phyloP scores from a whole-genome alignment of 371 early-diverging fungal species.

The Mucor mucedo region DNA sequence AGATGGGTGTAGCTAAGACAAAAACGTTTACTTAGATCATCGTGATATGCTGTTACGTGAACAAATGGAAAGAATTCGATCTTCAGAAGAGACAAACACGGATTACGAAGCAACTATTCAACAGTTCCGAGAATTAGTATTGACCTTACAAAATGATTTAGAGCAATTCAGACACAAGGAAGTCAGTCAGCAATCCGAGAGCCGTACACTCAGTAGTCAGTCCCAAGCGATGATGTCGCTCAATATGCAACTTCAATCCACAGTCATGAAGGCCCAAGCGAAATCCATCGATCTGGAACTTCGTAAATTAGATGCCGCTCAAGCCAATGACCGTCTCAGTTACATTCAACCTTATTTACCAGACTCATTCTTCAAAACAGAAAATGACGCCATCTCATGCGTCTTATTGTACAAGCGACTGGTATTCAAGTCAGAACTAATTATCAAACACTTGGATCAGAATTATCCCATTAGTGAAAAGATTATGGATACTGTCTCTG shows the following conservation, averaged over 20 bases:
- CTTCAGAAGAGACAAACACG: slow-evolving; percentile 78
- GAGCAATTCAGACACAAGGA: slow-evolving; percentile 72
- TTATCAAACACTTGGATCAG: slow-evolving; percentile 80
- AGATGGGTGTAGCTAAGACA: no score
- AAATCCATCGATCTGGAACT: slow-evolving; percentile 91
- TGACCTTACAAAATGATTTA: slow-evolving; percentile 76
- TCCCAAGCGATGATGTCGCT: slow-evolving; percentile 86
- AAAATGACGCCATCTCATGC: slow-evolving; percentile 80
- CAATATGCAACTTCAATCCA: slow-evolving; percentile 80
- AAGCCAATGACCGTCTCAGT: slow-evolving; percentile 80
- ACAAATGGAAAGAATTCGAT: slow-evolving; percentile 59
- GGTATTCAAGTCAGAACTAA: slow-evolving; percentile 78
- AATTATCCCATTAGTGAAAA: slow-evolving; percentile 63
- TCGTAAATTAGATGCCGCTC: slow-evolving; percentile 82
- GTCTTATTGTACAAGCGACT: slow-evolving; percentile 81
- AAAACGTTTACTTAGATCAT: background rate
- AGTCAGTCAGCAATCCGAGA: slow-evolving; percentile 59
- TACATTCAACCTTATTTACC: slow-evolving; percentile 82
- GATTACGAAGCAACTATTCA: slow-evolving; percentile 87
- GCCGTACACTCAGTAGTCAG: slow-evolving; percentile 63
- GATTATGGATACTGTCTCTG: slow-evolving; percentile 56
- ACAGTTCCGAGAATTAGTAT: slow-evolving; percentile 89
- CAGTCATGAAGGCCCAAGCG: slow-evolving; percentile 85
- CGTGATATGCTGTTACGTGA: slow-evolving; percentile 65
- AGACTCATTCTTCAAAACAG: slow-evolving; percentile 79